Evolutionary conservation across 2,329 filamentous ascomycete species (phyloP).

Genomic region (Aureobasidium musti): DNA sequence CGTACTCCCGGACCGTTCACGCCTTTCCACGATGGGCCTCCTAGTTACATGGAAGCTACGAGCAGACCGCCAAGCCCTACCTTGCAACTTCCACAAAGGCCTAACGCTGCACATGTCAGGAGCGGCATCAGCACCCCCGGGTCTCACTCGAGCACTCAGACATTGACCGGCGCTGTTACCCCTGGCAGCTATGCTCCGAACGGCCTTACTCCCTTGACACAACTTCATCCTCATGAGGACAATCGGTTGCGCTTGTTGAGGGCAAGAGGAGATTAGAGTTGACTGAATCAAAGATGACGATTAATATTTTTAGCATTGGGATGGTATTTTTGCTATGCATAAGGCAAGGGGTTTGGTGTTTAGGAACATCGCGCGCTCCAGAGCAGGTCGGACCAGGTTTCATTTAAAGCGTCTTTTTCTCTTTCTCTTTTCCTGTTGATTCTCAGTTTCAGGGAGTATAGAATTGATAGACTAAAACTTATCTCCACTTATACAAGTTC

Average conservation of each 20-base stretch:
- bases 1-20: conserved; percentile 48
- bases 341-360: conserved; percentile 6
- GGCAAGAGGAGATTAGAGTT: conserved; percentile 15
- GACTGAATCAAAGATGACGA: background rate
- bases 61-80: conserved; percentile 46
- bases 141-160: conserved; percentile 30
- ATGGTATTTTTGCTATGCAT: background rate
- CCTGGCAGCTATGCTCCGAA: background rate
- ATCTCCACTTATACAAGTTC: background rate
- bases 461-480: conserved; percentile 15
- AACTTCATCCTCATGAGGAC: conserved; percentile 24
- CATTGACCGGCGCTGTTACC: conserved; percentile 15
- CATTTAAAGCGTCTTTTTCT: background rate
- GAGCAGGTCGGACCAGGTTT: background rate
- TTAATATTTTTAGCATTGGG: conserved; percentile 14
- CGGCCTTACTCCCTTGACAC: conserved; percentile 9
- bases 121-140: conserved; percentile 35
- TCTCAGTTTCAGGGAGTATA: background rate
- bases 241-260: conserved; percentile 14
- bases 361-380: conserved; percentile 5
- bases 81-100: conserved; percentile 31
- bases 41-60: conserved; percentile 51
- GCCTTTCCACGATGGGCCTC: conserved; percentile 47
- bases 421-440: background rate
- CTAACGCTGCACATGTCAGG: conserved; percentile 37